phyloP scores from a whole-genome alignment of 2,329 filamentous ascomycete genomes.

The Escovopsis sp. region DNA sequence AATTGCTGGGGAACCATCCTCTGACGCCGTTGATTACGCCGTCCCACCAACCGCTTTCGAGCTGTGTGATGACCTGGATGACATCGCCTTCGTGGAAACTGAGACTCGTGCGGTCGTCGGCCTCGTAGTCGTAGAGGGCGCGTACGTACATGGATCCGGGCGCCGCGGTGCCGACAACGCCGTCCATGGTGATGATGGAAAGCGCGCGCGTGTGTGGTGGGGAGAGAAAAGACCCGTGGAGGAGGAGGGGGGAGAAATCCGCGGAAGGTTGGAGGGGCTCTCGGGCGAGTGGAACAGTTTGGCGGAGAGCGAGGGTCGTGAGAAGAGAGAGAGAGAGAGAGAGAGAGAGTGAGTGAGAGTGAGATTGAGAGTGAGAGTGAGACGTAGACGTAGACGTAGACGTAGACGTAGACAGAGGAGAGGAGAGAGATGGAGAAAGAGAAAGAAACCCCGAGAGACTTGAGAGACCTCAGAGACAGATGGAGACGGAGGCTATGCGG shows the following conservation, averaged over 20 bases:
- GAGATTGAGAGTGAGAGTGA: conserved; percentile 3
- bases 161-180: conserved; percentile 43
- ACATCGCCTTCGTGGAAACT: conserved; percentile 96
- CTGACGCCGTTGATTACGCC: conserved; percentile 92
- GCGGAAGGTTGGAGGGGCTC: conserved; percentile 12
- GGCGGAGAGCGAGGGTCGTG: conserved; percentile 8
- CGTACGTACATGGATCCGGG: conserved; percentile 74
- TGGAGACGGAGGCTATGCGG: background rate
- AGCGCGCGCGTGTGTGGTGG: conserved; percentile 2
- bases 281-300: conserved; percentile 1
- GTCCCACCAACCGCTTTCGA: conserved; percentile 99
- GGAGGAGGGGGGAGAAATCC: conserved; percentile 1
- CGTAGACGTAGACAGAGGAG: no score
- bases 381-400: no score
- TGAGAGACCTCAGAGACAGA: background rate
- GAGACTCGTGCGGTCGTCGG: conserved; percentile 89
- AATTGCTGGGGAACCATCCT: conserved; percentile 99
- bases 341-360: conserved; percentile 7
- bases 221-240: no score
- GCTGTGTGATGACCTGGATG: conserved; percentile 94
- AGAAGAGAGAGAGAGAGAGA: background rate
- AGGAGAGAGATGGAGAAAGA: background rate
- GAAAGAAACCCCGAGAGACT: background rate
- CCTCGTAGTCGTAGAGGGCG: conserved; percentile 94
- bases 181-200: conserved; percentile 37